Evolutionary conservation across 164 flowering plant genomes (phyloP), one percentile per base, ranked within the genome.

Genomic region (Aristolochia fimbriata): DNA sequence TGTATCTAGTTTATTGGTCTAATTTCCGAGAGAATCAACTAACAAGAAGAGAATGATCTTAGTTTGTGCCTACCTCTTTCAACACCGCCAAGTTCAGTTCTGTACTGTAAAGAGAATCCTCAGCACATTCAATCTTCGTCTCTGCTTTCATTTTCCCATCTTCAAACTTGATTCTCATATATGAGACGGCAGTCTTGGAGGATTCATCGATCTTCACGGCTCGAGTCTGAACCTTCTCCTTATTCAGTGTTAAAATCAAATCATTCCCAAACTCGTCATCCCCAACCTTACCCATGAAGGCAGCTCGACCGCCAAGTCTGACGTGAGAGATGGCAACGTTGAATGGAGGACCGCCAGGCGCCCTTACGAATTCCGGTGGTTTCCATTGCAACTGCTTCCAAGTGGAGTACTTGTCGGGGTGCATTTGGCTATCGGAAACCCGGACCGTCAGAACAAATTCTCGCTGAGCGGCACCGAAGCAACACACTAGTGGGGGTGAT

Each of bases 341-440:
- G 15, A 85, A 84, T 2, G 87, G 75, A 8, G 98, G 76, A 15
- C 97, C 94, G 15, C 97, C 94, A 0, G 92, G 97, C 0, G 98
- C 98, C 65, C 98, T 64, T 8, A 19, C 90, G 68, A 93, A 89
- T 77, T 89, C 97, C 41, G 98, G 98, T 48, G 97, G 92, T 55
- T 82, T 80, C 98, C 97, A 89, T 63, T 89, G 98, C 22, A 87
- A 79, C 79, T 75, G 76, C 70, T 93, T 93, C 97, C 98, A 93
- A 62, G 85, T 63, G 0, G 98, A 87, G 73, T 93, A 93, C 0
- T 74, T 89, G 66, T 93, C 98, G 21, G 81, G 84, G 70, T 93
- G 80, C 97, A 84, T 82, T 63, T 73, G 88, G 47, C 70, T 60
- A 2, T 79, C 84, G 17, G 80, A 74, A 5, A 84, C 85, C 62